These are phyloP conservation scores for Planoprotostelium fungivorum DNA, from an alignment of 78 protist genomes.

Conservation along the genomic window DNA sequence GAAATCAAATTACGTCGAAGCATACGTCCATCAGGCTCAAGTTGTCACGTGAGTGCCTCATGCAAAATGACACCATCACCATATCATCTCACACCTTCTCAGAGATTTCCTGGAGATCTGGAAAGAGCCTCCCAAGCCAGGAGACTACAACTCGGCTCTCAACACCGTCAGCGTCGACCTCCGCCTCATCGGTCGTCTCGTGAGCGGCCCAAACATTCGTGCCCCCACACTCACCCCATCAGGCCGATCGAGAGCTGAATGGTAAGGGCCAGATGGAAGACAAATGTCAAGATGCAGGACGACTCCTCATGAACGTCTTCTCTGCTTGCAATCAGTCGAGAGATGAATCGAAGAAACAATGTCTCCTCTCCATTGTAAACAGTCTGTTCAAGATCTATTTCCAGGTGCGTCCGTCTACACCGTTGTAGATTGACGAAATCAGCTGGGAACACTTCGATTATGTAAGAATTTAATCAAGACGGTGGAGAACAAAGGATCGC, in stretches of 20 bases:
- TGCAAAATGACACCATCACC: too few species aligned
- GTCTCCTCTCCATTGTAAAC: not conserved
- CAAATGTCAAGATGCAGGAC: not conserved
- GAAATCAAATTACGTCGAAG: not conserved
- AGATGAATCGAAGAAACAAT: not conserved
- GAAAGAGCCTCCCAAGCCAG: not conserved
- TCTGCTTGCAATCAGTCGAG: not conserved
- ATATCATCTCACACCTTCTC: too few species aligned
- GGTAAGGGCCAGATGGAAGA: not conserved
- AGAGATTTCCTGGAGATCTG: not conserved
- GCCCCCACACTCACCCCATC: not conserved
- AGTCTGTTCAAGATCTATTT: not conserved
- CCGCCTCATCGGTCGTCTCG: not conserved
- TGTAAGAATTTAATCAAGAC: not conserved
- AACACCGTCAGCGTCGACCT: not conserved
- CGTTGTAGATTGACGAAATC: not conserved
- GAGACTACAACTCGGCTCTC: not conserved
- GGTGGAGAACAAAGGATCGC: not conserved
- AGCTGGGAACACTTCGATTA: not conserved
- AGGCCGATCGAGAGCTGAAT: not conserved
- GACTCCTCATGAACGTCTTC: not conserved
- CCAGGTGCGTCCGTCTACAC: not conserved
- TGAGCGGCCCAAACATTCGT: not conserved
- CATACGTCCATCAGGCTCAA: not conserved
- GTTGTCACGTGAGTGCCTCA: not conserved